Percentiles rank a stretch among this genome's conserved stretches.
Conservation (phyloP, 805 yeast species). For the Candida jianshihensis region DNA sequence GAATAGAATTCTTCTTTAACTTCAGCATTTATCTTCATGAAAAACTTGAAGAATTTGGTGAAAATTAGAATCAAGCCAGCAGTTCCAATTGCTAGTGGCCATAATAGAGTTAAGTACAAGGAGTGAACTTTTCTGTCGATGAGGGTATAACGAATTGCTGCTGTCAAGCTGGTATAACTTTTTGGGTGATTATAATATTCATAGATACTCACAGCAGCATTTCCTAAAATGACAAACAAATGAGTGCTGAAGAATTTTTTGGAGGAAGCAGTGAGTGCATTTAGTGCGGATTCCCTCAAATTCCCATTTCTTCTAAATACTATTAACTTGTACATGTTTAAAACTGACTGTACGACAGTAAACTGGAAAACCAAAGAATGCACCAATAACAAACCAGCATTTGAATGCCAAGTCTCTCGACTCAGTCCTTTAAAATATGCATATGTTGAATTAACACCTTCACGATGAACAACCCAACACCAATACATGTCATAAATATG, state of each 20-base stretch:
- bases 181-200: constrained; percentile 15
- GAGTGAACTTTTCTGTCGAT: constrained; percentile 3
- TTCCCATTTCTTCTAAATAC: not conserved
- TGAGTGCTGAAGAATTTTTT: constrained; percentile 3
- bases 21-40: constrained; percentile 29
- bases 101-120: constrained; percentile 6
- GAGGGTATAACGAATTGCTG: constrained; percentile 9
- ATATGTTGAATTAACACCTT: not conserved
- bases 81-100: constrained; percentile 18
- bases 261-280: not conserved
- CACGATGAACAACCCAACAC: not conserved
- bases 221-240: constrained; percentile 9
- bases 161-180: constrained; percentile 13
- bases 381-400: too few species aligned
- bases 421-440: not conserved
- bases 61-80: constrained; percentile 1
- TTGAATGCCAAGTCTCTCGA: not conserved
- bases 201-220: constrained; percentile 9
- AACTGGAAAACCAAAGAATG: too few species aligned
- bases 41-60: not conserved
- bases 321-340: too few species aligned
- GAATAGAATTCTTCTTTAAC: constrained; percentile 55
- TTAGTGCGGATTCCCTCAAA: not conserved
- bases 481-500: not conserved
- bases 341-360: too few species aligned